Percentiles rank a stretch among this genome's conserved stretches.
These are phyloP conservation scores for Triticum monococcum DNA, from an alignment of 176 grass and related monocot species.

Conservation along the genomic window DNA sequence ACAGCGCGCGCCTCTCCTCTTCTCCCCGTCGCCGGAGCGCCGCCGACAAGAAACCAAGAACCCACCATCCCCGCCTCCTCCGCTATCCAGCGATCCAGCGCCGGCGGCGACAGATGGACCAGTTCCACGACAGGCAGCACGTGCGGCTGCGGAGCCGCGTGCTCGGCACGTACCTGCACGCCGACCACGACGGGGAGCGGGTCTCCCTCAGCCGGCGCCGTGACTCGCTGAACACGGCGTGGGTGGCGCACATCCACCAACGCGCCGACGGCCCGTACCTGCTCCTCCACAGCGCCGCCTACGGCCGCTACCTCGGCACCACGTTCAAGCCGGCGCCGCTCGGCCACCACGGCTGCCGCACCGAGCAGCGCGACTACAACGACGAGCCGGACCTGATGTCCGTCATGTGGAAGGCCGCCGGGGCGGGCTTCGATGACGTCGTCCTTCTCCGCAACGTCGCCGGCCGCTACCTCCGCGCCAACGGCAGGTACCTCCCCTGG, in stretches of 20 bases:
- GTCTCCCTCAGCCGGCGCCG: neutral
- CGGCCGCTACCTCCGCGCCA: neutral
- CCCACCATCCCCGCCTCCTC: no score
- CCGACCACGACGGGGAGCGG: neutral
- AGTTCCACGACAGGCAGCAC: neutral
- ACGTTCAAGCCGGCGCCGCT: neutral
- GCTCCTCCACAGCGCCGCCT: constrained; percentile 16
- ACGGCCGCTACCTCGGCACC: neutral
- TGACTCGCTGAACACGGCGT: neutral
- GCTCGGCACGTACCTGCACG: neutral
- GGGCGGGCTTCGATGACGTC: neutral
- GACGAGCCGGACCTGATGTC: neutral
- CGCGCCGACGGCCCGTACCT: neutral
- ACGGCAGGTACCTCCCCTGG: neutral
- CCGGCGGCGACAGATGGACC: neutral
- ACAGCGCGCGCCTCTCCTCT: no score
- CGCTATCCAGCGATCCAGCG: neutral
- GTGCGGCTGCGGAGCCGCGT: constrained; percentile 11
- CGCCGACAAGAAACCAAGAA: neutral
- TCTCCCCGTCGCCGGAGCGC: no score
- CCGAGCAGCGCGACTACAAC: neutral
- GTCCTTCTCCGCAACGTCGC: neutral
- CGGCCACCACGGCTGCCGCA: neutral
- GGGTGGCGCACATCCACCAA: neutral
- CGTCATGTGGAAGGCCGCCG: neutral